Percentiles rank a stretch among this genome's conserved stretches.
phyloP scores from a whole-genome alignment of 345 rosid species.

The Eutrema yunnanense region DNA sequence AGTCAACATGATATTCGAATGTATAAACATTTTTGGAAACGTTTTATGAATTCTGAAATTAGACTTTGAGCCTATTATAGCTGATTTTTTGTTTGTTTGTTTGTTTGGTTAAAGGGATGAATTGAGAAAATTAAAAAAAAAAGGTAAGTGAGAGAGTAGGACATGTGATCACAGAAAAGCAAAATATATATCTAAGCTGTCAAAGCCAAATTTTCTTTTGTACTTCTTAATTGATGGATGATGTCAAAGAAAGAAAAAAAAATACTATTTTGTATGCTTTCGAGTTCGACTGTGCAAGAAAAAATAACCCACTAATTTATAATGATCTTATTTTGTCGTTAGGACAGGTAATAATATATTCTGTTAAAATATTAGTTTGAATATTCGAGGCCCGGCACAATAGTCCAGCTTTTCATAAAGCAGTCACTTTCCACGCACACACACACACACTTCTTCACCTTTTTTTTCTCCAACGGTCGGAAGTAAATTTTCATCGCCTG shows the following conservation, averaged over 20 bases:
- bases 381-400: constrained; percentile 4
- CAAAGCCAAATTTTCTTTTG: background rate
- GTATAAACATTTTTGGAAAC: too few relatives aligned
- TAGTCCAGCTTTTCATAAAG: constrained; percentile 11
- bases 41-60: too few relatives aligned
- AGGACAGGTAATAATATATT: background rate
- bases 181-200: constrained; percentile 17
- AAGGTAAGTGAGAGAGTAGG: background rate
- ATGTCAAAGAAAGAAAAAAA: too few relatives aligned
- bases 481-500: background rate
- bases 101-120: too few relatives aligned
- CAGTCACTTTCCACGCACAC: background rate
- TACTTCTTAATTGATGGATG: too few relatives aligned
- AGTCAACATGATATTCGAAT: too few relatives aligned
- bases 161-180: constrained; percentile 18
- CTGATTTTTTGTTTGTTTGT: too few relatives aligned
- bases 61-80: too few relatives aligned
- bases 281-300: background rate
- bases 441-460: background rate
- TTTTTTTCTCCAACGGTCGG: constrained; percentile 15
- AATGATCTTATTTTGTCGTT: constrained; percentile 7
- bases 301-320: background rate
- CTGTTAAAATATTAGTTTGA: background rate
- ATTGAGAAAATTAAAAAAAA: too few relatives aligned
- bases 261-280: background rate